Conservation (phyloP, 768 basidiomycete species). For the Tulasnella calospora region DNA sequence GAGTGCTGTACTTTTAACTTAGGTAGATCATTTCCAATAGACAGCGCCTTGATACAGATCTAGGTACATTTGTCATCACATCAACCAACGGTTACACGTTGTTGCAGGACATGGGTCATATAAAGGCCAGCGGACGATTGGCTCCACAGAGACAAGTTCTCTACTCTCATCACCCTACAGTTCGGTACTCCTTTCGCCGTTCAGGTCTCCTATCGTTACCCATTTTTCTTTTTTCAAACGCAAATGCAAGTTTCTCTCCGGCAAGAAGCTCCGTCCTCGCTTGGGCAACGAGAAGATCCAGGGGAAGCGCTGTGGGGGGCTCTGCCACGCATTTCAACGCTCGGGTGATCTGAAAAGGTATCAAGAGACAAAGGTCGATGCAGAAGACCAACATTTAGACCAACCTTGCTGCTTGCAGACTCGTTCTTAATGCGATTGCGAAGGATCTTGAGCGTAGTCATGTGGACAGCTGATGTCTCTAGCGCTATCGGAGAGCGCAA, state of each 20-base stretch:
- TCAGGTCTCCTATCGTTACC: slow-evolving; percentile 2
- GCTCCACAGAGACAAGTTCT: background rate
- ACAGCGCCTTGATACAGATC: too few species aligned
- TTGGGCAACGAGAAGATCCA: slow-evolving; percentile 52
- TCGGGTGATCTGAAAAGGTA: slow-evolving; percentile 48
- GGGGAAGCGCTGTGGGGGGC: slow-evolving; percentile 44
- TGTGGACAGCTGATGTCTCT: slow-evolving; percentile 47
- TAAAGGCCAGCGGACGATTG: background rate
- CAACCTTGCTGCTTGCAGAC: slow-evolving; percentile 49
- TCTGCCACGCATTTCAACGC: slow-evolving; percentile 51
- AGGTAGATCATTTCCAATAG: too few species aligned
- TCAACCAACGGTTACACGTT: background rate
- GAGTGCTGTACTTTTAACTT: background rate
- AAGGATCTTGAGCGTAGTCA: slow-evolving; percentile 49
- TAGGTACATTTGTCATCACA: background rate
- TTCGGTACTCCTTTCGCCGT: background rate
- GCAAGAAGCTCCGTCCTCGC: slow-evolving; percentile 60
- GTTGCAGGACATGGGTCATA: background rate
- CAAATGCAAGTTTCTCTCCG: slow-evolving; percentile 59
- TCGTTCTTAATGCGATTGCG: slow-evolving; percentile 47
- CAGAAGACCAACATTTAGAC: slow-evolving; percentile 20
- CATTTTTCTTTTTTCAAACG: slow-evolving; percentile 39
- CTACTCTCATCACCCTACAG: background rate
- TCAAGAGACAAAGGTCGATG: background rate
- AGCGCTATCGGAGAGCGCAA: slow-evolving; percentile 51